A percentile compares a stretch with the other conserved stretches of the same genome.
Evolutionary conservation across 495 filamentous ascomycete species (phyloP).

Genomic region (Massariosphaeria phaeospora): DNA sequence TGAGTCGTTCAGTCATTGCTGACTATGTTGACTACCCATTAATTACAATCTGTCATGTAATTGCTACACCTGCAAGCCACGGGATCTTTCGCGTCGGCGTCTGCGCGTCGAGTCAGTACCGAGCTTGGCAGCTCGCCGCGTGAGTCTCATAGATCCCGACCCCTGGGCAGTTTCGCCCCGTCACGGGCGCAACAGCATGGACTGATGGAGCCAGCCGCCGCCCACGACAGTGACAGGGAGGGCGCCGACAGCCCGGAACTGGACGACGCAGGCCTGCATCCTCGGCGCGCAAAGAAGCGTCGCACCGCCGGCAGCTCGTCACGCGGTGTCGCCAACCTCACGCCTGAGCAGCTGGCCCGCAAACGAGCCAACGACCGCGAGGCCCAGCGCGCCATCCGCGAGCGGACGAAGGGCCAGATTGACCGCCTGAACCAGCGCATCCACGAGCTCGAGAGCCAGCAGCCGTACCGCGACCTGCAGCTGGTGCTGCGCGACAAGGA

Average conservation of each 20-base stretch:
- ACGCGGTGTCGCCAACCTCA: conserved; percentile 42
- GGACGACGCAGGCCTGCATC: not conserved
- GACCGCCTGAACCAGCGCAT: conserved; percentile 39
- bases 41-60: too few relatives aligned
- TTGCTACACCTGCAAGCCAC: too few relatives aligned
- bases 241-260: not conserved
- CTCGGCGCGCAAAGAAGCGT: conserved; percentile 18
- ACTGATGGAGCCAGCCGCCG: not conserved
- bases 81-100: too few relatives aligned
- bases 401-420: conserved; percentile 41
- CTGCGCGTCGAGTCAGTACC: too few relatives aligned
- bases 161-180: too few relatives aligned
- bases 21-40: too few relatives aligned
- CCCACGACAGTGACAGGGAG: conserved; percentile 2
- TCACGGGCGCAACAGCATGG: too few relatives aligned
- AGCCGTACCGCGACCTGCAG: conserved; percentile 76
- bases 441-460: conserved; percentile 48
- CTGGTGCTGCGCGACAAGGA: conserved; percentile 63
- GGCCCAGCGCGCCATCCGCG: conserved; percentile 43
- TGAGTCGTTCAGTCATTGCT: too few relatives aligned
- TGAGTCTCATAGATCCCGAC: too few relatives aligned
- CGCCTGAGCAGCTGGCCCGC: conserved; percentile 43
- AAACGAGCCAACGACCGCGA: conserved; percentile 45
- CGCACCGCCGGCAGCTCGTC: conserved; percentile 18
- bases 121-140: too few relatives aligned